Conservation (phyloP, 257 asterid genomes). For the Knoxia roxburghii region DNA sequence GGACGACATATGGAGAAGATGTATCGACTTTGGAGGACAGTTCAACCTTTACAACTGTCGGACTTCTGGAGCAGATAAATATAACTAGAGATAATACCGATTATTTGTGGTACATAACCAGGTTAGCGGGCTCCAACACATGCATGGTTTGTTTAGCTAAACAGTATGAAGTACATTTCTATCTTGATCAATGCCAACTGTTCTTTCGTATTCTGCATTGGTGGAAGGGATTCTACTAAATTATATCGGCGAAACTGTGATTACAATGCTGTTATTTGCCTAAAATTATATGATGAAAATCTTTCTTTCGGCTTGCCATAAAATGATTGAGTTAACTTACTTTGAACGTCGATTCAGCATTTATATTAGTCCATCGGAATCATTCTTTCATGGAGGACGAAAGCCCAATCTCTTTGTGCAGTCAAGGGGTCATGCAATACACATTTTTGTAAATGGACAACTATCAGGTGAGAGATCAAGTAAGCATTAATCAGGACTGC, state of each 20-base stretch:
- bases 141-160: background rate
- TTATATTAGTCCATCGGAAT: constrained; percentile 47
- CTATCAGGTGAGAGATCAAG: constrained; percentile 34
- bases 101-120: constrained; percentile 64
- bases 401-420: constrained; percentile 43
- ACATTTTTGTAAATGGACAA: constrained; percentile 46
- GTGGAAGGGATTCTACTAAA: background rate
- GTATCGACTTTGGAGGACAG: constrained; percentile 31
- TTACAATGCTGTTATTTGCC: background rate
- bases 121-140: constrained; percentile 24
- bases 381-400: constrained; percentile 40
- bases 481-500: background rate
- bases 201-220: background rate
- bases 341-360: constrained; percentile 35
- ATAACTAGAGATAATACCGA: constrained; percentile 63
- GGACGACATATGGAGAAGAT: constrained; percentile 57
- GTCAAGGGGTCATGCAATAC: constrained; percentile 57
- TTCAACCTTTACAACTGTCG: constrained; percentile 34
- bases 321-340: background rate
- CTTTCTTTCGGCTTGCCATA: background rate
- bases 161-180: background rate
- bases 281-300: no score
- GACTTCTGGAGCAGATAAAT: constrained; percentile 59
- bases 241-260: no score
- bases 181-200: background rate